Evolutionary conservation across 768 basidiomycete species (phyloP), one percentile per base, ranked within the genome.

Genomic region (Mycena alexandri): DNA sequence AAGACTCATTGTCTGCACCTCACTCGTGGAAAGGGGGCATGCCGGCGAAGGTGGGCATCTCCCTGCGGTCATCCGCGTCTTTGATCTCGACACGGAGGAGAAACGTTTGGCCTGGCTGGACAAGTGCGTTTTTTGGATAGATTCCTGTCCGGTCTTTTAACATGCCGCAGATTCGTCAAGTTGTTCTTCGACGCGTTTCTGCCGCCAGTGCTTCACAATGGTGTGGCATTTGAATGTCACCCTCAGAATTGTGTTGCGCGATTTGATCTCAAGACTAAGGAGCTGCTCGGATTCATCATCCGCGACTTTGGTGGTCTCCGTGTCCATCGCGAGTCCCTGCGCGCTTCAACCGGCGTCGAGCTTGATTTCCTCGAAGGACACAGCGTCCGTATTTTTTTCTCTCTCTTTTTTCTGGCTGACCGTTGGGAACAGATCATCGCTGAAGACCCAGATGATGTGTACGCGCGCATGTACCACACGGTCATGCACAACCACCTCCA

Each of bases 401-500:
- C 47, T 16, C 25, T 38, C 13, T 1, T 43, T 19, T 6, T 19
- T 22, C 13, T 52, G 14, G 44, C 41, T 63, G n/a, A 48, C 25
- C 24, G 24, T 56, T 25, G 12, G 5, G 29, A 21, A 47, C n/a
- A 70, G 70, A 85, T 88, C 63, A 80, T 86, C 34, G 85, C 85
- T 11, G 72, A 79, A 3, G 83, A 84, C 41, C 75, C 86, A 41
- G 85, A 88, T 53, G 87, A 87, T 38, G 87, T 88, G 44, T 87
- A 88, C 69, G 83, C 80, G 42, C 80, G 85, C 58, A 85, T 86
- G 82, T 88, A 88, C 69, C 87, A 88, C 77, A 84, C 86, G 3
- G 79, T 86, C 66, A 81, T 88, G 58, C 86, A 88, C 76, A 88
- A 87, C 67, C 87, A 89, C 56, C 77, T 89, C 33, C 88, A 89